Conservation (phyloP, 176 grass and related monocot species). For the Ampelocalamus luodianensis region DNA sequence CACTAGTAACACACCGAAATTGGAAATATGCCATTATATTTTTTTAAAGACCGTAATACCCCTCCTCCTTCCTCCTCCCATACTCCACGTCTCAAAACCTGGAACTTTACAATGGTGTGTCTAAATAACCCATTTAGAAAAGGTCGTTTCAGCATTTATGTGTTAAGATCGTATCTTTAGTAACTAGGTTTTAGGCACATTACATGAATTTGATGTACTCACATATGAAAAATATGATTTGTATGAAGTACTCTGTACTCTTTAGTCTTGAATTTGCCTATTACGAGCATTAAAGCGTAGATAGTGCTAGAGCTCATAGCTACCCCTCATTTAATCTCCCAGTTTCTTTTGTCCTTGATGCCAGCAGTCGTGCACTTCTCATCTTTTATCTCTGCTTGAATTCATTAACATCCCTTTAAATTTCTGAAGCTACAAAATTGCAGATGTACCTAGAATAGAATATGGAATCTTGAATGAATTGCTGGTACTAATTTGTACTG, state of each 20-base stretch:
- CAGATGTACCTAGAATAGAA: background rate
- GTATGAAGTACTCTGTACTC: background rate
- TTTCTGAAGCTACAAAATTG: background rate
- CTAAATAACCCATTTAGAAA: background rate
- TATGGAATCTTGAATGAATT: background rate
- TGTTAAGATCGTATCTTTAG: background rate
- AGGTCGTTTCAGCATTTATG: background rate
- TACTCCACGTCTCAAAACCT: no score
- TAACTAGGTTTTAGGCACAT: background rate
- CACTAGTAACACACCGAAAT: no score
- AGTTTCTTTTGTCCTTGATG: background rate
- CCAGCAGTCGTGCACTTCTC: background rate
- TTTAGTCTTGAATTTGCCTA: conserved; percentile 1
- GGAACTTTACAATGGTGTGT: no score
- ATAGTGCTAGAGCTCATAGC: background rate
- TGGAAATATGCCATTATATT: no score
- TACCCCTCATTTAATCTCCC: background rate
- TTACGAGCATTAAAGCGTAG: background rate
- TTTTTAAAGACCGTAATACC: no score
- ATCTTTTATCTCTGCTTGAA: background rate
- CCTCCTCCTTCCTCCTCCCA: no score
- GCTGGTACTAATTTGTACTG: background rate
- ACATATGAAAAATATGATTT: background rate
- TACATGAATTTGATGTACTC: conserved; percentile 1
- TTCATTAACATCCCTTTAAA: conserved; percentile 4